Evolutionary conservation across 306 rosid genomes (phyloP).

Genomic region (Cercis canadensis): DNA sequence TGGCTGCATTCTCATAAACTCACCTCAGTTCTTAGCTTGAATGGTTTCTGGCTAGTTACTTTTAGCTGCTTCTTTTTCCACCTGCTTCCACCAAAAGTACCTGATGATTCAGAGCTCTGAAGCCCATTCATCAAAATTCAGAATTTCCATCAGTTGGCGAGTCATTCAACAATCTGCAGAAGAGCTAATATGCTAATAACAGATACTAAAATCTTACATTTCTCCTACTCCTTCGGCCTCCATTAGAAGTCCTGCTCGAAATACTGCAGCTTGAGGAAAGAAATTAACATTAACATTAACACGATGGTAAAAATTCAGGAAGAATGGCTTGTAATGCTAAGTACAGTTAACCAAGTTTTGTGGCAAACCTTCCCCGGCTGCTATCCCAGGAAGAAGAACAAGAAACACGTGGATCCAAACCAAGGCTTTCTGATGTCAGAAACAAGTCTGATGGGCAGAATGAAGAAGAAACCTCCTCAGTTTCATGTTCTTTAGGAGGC

Average conservation of each 20-base stretch:
- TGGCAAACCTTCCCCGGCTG: conserved; percentile 69
- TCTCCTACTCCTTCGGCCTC: conserved; percentile 78
- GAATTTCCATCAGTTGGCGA: conserved; percentile 11
- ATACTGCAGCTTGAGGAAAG: conserved; percentile 47
- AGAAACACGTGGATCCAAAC: conserved; percentile 63
- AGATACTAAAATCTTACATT: conserved; percentile 60
- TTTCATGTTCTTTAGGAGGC: conserved; percentile 49
- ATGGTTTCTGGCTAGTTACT: conserved; percentile 76
- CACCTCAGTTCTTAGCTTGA: conserved; percentile 95
- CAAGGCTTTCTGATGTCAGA: conserved; percentile 75
- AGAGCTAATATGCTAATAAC: background rate
- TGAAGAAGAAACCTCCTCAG: conserved; percentile 49
- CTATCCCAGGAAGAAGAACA: conserved; percentile 89
- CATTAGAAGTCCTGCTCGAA: conserved; percentile 69
- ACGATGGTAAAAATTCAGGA: background rate
- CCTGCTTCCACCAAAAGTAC: conserved; percentile 66
- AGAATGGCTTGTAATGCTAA: background rate
- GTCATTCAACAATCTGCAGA: conserved; percentile 19
- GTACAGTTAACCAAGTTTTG: background rate
- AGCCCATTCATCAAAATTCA: conserved; percentile 20
- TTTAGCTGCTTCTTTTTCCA: conserved; percentile 72
- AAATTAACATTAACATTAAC: conserved; percentile 34
- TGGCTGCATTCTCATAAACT: background rate
- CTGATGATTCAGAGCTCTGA: conserved; percentile 78
- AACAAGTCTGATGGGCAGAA: conserved; percentile 55